These are phyloP conservation scores for Furcasterigmium furcatum DNA, from an alignment of 2,329 filamentous ascomycete species.

Conservation along the genomic window DNA sequence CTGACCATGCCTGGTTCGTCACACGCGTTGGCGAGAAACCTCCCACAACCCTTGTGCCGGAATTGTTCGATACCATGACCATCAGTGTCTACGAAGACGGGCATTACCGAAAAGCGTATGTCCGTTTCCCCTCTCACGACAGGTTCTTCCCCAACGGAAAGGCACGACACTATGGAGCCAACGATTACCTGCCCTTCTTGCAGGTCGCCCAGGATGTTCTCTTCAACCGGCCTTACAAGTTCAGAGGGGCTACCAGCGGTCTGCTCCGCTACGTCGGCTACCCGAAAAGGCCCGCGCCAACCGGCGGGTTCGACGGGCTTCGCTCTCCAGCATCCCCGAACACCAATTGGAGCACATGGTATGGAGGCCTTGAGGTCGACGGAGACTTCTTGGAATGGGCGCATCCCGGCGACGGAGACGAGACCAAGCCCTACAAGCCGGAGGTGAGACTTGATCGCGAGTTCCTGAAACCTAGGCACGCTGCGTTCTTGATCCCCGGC, in stretches of 20 bases:
- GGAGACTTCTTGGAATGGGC: constrained; percentile 1
- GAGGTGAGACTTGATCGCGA: neutral
- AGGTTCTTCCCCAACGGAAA: neutral
- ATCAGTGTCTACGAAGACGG: neutral
- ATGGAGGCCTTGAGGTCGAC: constrained; percentile 8
- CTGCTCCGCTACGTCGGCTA: no score
- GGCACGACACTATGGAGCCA: constrained; percentile 8
- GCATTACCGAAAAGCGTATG: constrained; percentile 6
- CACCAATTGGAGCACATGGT: constrained; percentile 2
- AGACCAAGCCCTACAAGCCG: neutral
- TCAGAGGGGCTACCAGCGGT: no score
- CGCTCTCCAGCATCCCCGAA: neutral
- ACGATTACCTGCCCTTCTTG: constrained; percentile 21
- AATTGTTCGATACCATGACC: no score
- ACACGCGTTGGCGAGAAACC: constrained; percentile 4
- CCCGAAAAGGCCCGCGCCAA: no score
- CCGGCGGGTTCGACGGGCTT: neutral
- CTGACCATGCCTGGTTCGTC: constrained; percentile 16
- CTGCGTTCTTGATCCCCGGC: neutral
- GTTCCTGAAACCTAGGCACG: neutral
- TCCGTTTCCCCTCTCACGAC: constrained; percentile 1
- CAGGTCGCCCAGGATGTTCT: constrained; percentile 20
- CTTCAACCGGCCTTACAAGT: constrained; percentile 8
- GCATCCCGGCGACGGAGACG: neutral
- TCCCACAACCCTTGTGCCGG: neutral